Percentiles rank a stretch among this genome's conserved stretches.
These are phyloP conservation scores for Microbotryum lychnidis-dioicae DNA, from an alignment of 1,284 basidiomycete genomes.

Conservation along the genomic window DNA sequence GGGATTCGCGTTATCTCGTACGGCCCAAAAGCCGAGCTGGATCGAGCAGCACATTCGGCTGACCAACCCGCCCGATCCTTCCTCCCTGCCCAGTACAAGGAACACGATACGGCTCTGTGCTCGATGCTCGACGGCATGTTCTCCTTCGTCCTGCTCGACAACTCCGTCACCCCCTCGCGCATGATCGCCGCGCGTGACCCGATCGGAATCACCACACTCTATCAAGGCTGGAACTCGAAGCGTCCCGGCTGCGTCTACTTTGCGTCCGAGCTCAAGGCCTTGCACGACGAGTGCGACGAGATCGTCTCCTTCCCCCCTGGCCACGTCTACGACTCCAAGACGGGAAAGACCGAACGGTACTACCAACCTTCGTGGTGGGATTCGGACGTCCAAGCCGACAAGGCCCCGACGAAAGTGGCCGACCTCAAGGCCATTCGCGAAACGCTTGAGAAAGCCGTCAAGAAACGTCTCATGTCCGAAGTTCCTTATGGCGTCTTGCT, in stretches of 20 bases:
- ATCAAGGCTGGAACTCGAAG: constrained; percentile 86
- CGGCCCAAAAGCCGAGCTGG: too few species aligned
- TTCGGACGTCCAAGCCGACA: constrained; percentile 52
- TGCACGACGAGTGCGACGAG: constrained; percentile 87
- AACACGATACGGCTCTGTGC: constrained; percentile 63
- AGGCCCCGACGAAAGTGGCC: constrained; percentile 56
- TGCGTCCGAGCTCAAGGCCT: constrained; percentile 90
- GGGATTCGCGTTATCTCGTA: too few species aligned
- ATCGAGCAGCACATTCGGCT: background rate
- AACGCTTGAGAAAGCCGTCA: constrained; percentile 82
- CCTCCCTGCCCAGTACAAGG: constrained; percentile 57
- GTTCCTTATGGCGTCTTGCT: constrained; percentile 97
- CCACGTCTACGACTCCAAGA: constrained; percentile 80
- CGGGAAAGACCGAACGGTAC: constrained; percentile 68
- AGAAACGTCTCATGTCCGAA: constrained; percentile 96
- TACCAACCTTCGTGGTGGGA: constrained; percentile 80
- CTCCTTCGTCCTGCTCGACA: constrained; percentile 92
- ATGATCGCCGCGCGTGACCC: constrained; percentile 95
- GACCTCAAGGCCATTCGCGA: constrained; percentile 69
- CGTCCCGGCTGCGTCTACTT: constrained; percentile 82
- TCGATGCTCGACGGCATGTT: constrained; percentile 94
- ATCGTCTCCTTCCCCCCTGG: constrained; percentile 96
- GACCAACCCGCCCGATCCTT: background rate
- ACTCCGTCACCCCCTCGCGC: constrained; percentile 76
- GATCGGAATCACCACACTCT: constrained; percentile 95